Evolutionary conservation across 495 filamentous ascomycete genomes (phyloP).

Genomic region (Talaromyces thailandensis): DNA sequence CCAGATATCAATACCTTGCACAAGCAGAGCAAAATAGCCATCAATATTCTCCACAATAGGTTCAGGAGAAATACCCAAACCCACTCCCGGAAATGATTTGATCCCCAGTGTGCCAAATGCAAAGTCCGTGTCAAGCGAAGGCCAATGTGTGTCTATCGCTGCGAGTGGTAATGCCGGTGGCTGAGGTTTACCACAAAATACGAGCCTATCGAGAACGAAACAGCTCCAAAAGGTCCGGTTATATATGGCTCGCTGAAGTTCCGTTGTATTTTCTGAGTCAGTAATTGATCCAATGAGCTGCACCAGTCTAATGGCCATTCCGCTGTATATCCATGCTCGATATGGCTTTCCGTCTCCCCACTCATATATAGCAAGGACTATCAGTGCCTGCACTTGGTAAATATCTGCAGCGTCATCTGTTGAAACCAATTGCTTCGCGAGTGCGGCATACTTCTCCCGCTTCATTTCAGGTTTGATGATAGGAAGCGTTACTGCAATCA

Average conservation of each 20-base stretch:
- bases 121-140: slow-evolving; percentile 14
- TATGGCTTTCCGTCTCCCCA: slow-evolving; percentile 17
- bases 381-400: neutral
- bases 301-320: slow-evolving; percentile 10
- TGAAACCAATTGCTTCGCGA: neutral
- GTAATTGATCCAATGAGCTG: slow-evolving; percentile 13
- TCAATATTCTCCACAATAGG: slow-evolving; percentile 4
- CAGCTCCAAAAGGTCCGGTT: slow-evolving; percentile 79
- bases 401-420: neutral
- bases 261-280: neutral
- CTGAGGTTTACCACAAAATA: slow-evolving; percentile 76
- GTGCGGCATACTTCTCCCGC: neutral
- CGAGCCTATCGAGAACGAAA: slow-evolving; percentile 84
- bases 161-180: slow-evolving; percentile 31
- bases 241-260: slow-evolving; percentile 11
- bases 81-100: neutral
- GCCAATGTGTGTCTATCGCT: slow-evolving; percentile 11
- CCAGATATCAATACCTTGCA: slow-evolving; percentile 17
- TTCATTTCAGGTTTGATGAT: neutral
- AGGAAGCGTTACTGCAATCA: neutral
- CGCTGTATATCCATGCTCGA: slow-evolving; percentile 17
- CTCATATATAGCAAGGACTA: neutral
- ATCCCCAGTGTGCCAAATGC: slow-evolving; percentile 9
- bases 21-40: slow-evolving; percentile 12
- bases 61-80: slow-evolving; percentile 1